These are phyloP conservation scores for Coemansia sp. DNA, from an alignment of 192 early-diverging fungal genomes.

Conservation along the genomic window DNA sequence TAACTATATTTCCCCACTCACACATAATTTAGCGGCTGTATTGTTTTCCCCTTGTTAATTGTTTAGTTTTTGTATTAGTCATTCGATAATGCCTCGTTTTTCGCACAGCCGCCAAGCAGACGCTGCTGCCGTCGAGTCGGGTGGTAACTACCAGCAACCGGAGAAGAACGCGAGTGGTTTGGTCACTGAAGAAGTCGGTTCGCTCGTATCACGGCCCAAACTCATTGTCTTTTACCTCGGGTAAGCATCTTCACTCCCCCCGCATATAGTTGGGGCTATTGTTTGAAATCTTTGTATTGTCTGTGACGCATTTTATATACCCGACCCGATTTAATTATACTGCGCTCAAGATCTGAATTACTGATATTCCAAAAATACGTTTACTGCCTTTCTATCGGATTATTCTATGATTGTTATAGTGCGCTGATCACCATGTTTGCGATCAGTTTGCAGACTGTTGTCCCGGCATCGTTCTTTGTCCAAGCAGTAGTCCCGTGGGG, in stretches of 20 bases:
- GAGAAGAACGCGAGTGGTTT: conserved; percentile 26
- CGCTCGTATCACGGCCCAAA: conserved; percentile 35
- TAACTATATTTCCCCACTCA: background rate
- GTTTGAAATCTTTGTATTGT: background rate
- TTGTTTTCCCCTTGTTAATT: conserved; percentile 16
- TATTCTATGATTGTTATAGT: conserved; percentile 16
- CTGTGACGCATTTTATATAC: background rate
- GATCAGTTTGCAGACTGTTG: conserved; percentile 23
- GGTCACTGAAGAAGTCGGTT: conserved; percentile 26
- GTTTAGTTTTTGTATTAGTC: conserved; percentile 14
- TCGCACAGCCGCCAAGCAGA: background rate
- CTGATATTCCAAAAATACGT: background rate
- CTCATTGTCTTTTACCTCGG: conserved; percentile 45
- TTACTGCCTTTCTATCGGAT: background rate
- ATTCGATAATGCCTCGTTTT: conserved; percentile 9
- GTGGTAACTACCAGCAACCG: background rate
- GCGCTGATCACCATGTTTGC: conserved; percentile 34
- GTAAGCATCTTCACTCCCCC: conserved; percentile 18
- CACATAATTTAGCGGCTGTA: background rate
- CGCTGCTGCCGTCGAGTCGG: background rate
- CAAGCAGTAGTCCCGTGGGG: conserved; percentile 46
- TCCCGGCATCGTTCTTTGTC: conserved; percentile 49
- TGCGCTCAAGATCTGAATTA: conserved; percentile 2
- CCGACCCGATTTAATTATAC: conserved; percentile 9
- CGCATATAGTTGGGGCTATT: background rate